Evolutionary conservation across 78 protist genomes (phyloP).

Genomic region (Chrysochromulina tobinii): DNA sequence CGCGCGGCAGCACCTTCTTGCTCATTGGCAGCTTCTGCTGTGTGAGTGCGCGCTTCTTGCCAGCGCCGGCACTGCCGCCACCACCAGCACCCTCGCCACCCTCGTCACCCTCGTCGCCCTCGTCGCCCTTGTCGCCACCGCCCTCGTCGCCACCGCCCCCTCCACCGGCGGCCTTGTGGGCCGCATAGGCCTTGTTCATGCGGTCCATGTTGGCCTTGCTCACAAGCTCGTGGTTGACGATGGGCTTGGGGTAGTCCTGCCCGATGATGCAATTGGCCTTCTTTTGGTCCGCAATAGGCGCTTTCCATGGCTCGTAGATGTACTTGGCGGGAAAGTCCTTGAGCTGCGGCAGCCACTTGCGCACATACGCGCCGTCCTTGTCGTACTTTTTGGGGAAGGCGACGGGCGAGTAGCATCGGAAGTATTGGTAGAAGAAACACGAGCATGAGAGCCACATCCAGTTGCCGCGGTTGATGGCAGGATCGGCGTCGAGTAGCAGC

Average conservation of each 20-base stretch:
- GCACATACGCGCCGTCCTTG: constrained; percentile 29
- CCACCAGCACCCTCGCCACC: no score
- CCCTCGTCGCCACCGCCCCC: no score
- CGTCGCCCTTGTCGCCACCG: no score
- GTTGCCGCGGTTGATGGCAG: constrained; percentile 58
- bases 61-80: no score
- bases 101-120: no score
- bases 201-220: neutral
- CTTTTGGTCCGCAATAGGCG: constrained; percentile 38
- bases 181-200: constrained; percentile 17
- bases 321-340: constrained; percentile 24
- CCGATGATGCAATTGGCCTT: constrained; percentile 9
- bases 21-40: no score
- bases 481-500: constrained; percentile 51
- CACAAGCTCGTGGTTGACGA: constrained; percentile 5
- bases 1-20: no score
- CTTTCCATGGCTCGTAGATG: constrained; percentile 68
- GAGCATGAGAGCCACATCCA: constrained; percentile 66
- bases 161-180: neutral
- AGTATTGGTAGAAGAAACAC: constrained; percentile 47
- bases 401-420: constrained; percentile 58
- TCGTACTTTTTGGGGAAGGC: constrained; percentile 52
- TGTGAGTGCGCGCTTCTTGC: no score
- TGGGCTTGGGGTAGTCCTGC: constrained; percentile 21
- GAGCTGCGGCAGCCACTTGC: constrained; percentile 7